Conservation (phyloP, 768 basidiomycete species). For the Coprinellus aureogranulatus region DNA sequence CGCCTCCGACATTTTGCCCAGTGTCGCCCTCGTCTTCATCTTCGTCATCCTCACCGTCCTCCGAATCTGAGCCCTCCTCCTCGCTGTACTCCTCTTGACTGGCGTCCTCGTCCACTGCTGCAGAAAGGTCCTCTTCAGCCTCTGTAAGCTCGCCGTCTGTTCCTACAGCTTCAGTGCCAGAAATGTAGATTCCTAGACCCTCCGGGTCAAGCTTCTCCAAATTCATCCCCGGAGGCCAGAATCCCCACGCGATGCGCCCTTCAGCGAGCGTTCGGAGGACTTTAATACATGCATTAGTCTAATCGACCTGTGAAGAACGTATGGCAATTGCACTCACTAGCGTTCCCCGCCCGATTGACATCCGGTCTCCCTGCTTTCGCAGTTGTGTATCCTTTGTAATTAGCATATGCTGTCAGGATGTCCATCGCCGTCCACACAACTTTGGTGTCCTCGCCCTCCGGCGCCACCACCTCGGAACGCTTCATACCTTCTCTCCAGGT, state of each 20-base stretch:
- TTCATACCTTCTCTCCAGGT: conserved; percentile 68
- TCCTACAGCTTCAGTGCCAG: conserved; percentile 27
- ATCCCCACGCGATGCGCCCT: conserved; percentile 78
- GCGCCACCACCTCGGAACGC: conserved; percentile 19
- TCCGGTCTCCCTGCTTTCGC: conserved; percentile 91
- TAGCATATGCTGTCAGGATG: conserved; percentile 75
- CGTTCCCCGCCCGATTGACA: conserved; percentile 84
- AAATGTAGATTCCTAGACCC: conserved; percentile 59
- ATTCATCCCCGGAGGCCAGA: conserved; percentile 65
- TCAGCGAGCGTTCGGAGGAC: conserved; percentile 84
- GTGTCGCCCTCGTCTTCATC: conserved; percentile 19
- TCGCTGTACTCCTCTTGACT: conserved; percentile 32
- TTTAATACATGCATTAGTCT: no score
- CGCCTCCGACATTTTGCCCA: conserved; percentile 17
- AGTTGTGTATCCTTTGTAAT: conserved; percentile 79
- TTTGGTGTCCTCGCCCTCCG: conserved; percentile 11
- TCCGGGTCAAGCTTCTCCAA: conserved; percentile 21
- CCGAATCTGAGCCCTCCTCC: conserved; percentile 27
- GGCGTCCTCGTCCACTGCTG: conserved; percentile 10
- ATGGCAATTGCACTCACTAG: conserved; percentile 53
- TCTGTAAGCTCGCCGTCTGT: conserved; percentile 20
- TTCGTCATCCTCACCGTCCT: conserved; percentile 24
- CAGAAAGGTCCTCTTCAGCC: conserved; percentile 17
- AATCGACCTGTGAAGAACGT: background rate
- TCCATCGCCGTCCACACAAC: conserved; percentile 81